Evolutionary conservation across 1,284 basidiomycete genomes (phyloP).

Genomic region (Papiliotrema terrestris): DNA sequence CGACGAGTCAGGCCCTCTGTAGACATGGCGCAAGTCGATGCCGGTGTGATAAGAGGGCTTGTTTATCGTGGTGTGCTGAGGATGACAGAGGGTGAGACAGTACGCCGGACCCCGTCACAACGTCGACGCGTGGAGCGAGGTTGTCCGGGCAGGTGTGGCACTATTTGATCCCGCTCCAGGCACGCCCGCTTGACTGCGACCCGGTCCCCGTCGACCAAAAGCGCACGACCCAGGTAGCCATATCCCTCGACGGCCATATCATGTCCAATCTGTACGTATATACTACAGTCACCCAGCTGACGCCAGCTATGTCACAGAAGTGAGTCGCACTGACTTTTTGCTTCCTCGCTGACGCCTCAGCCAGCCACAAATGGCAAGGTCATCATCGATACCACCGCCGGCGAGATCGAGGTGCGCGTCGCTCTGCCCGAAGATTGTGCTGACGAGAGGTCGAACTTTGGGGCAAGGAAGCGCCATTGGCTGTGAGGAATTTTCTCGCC

Average conservation of each 20-base stretch:
- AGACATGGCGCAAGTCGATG: constrained; percentile 27
- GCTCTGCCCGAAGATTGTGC: constrained; percentile 1
- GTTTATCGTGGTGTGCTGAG: not conserved
- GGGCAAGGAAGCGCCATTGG: constrained; percentile 90
- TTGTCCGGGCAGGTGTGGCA: not conserved
- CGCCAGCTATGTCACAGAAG: constrained; percentile 44
- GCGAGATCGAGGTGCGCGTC: constrained; percentile 68
- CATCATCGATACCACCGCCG: constrained; percentile 82
- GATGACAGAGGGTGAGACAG: not conserved
- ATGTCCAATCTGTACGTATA: constrained; percentile 41
- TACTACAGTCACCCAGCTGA: not conserved
- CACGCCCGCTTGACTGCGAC: no score
- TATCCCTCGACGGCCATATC: no score
- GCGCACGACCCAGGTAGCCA: no score
- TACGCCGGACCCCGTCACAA: not conserved
- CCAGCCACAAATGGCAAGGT: constrained; percentile 74
- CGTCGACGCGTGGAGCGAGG: not conserved
- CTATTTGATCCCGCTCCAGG: not conserved
- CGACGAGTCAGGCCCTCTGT: constrained; percentile 47
- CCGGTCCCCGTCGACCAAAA: no score
- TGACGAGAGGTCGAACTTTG: constrained; percentile 72
- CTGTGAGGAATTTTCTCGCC: constrained; percentile 88
- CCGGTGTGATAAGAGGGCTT: not conserved
- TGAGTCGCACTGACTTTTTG: constrained; percentile 7
- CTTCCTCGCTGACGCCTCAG: constrained; percentile 17